Conservation (phyloP, 1,284 basidiomycete species). For the Trichosporon ovoides region DNA sequence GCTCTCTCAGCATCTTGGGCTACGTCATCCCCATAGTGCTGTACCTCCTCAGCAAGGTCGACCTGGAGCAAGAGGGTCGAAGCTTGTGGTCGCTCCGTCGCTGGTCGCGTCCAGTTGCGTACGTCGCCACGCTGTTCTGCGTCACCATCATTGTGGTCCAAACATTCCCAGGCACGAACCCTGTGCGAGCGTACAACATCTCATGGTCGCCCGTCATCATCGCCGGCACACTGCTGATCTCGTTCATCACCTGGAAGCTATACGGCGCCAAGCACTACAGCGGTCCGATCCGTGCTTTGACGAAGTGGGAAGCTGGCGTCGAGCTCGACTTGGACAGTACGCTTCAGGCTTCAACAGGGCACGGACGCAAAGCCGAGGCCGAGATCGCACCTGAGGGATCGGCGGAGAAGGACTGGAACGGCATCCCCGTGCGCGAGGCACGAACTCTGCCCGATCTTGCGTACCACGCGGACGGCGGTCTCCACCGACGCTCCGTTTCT, state of each 20-base stretch:
- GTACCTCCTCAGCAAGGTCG: slow-evolving; percentile 39
- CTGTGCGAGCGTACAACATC: slow-evolving; percentile 34
- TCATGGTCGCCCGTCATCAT: slow-evolving; percentile 45
- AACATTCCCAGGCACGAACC: slow-evolving; percentile 33
- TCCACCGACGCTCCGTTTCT: too few relatives aligned
- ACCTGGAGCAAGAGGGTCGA: slow-evolving; percentile 43
- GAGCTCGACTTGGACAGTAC: slow-evolving; percentile 40
- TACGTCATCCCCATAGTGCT: slow-evolving; percentile 39
- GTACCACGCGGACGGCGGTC: neutral
- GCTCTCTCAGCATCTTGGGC: slow-evolving; percentile 37
- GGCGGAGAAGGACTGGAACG: neutral
- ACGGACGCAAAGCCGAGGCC: neutral
- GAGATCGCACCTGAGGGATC: neutral
- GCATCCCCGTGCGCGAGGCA: neutral
- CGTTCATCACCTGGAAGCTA: slow-evolving; percentile 27
- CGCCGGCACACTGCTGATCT: slow-evolving; percentile 34
- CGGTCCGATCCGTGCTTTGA: slow-evolving; percentile 46
- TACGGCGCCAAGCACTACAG: slow-evolving; percentile 37
- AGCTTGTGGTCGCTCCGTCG: slow-evolving; percentile 41
- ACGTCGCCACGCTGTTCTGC: slow-evolving; percentile 32
- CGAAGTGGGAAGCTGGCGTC: slow-evolving; percentile 48
- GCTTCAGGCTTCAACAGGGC: slow-evolving; percentile 12
- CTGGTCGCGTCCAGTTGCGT: slow-evolving; percentile 38
- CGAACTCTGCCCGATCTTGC: neutral
- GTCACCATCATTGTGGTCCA: slow-evolving; percentile 32